These are phyloP conservation scores for Aurantiochytrium sp. DNA, from an alignment of 108 stramenopile species.

Conservation along the genomic window DNA sequence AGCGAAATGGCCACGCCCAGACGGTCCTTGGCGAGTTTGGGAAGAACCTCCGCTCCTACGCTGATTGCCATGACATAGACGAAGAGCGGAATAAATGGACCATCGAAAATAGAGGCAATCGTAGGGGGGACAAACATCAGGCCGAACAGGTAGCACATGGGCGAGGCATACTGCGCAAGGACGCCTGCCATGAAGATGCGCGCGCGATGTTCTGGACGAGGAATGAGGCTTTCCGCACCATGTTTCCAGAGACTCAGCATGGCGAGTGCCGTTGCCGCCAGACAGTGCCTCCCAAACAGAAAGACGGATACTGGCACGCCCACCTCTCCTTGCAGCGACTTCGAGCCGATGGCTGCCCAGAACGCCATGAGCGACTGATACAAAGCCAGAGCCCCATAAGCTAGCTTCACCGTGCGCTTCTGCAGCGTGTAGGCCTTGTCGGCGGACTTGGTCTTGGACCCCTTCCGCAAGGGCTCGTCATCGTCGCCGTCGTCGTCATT, in stretches of 20 bases:
- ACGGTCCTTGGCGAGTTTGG: background rate
- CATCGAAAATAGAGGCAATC: background rate
- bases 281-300: background rate
- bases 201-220: background rate
- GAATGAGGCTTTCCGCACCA: background rate
- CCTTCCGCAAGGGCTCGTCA: background rate
- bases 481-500: background rate
- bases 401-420: background rate
- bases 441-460: background rate
- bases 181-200: background rate
- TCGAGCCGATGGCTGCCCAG: conserved; percentile 7
- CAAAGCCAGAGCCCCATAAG: background rate
- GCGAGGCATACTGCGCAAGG: conserved; percentile 4
- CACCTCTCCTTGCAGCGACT: background rate
- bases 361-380: conserved; percentile 6
- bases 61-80: background rate
- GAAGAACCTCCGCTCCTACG: background rate
- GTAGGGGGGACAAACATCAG: background rate
- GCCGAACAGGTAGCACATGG: background rate
- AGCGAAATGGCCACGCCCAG: background rate
- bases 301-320: background rate
- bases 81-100: background rate
- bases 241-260: background rate
- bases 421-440: background rate
- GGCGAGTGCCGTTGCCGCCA: background rate